phyloP scores from a whole-genome alignment of 306 rosid genomes.

The Vicia sativa region DNA sequence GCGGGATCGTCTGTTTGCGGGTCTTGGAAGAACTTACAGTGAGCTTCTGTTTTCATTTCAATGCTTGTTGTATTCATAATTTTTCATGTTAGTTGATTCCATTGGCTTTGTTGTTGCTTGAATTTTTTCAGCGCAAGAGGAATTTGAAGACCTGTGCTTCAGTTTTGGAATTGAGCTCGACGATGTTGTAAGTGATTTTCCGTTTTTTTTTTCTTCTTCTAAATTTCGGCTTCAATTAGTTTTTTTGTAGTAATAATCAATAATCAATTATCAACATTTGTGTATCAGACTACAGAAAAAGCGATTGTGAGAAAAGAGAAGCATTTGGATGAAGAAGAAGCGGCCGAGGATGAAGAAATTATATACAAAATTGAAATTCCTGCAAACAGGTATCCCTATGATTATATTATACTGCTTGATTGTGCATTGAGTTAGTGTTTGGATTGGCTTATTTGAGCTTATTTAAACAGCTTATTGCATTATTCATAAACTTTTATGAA shows the following conservation, averaged over 20 bases:
- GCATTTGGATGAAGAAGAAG: conserved; percentile 62
- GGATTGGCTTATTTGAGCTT: too few relatives aligned
- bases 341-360: conserved; percentile 47
- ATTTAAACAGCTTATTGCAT: too few relatives aligned
- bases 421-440: not conserved
- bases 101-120: not conserved
- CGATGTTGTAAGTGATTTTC: conserved; percentile 66
- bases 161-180: conserved; percentile 91
- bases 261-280: conserved; percentile 2
- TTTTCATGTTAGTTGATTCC: not conserved
- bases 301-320: conserved; percentile 83
- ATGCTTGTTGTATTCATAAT: not conserved
- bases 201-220: not conserved
- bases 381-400: conserved; percentile 65
- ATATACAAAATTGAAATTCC: conserved; percentile 78
- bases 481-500: too few relatives aligned
- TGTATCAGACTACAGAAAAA: conserved; percentile 79
- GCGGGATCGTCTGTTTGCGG: conserved; percentile 77
- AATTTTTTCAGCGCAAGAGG: conserved; percentile 68
- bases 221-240: not conserved
- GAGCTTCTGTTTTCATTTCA: conserved; percentile 40
- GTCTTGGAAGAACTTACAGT: conserved; percentile 77
- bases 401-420: not conserved
- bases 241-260: not conserved
- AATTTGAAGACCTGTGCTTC: conserved; percentile 89